Evolutionary conservation across 2,329 filamentous ascomycete genomes (phyloP), one percentile per base, ranked within the genome.

Genomic region (Volutella citrinella): DNA sequence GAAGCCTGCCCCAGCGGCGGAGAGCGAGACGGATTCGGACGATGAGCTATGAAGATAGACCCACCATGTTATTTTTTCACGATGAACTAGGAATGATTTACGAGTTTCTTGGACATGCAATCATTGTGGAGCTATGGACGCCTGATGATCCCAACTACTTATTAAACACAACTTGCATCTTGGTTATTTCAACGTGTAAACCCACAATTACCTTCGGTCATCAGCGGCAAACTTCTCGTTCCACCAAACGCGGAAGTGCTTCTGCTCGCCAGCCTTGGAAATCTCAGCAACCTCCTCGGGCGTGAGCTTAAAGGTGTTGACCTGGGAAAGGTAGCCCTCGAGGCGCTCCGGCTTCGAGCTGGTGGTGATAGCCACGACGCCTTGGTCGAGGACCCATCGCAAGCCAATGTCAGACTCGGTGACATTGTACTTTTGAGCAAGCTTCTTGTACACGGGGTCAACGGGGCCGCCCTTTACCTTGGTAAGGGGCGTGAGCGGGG

Each of bases 211-310:
- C 6, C 55, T 52, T 28, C 49, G 49, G 48, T 84, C 80, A 38
- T 76, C 66, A 3, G 57, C 56, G 9, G 56, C 68, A 55, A 78
- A 81, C 38, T 65, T 66, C 12, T 70, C 45, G 3, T 43, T 61
- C 76, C 77, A 84, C 54, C 78, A 84, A 0, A 61, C 72, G 19
- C 80, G 69, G 49, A 64, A 78, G 55, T 84, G 76, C 61, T 80
- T 81, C 64, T 78, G 53, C 45, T 64, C 64, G 2, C 82, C 82
- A 21, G 70, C 49, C 46, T 72, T 65, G 1, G 67, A 54, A 41
- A 85, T 78, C 32, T 73, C 68, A 27, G 69, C 57, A 10, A 84
- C 61, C 57, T 84, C 81, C 34, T 70, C 65, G 0, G 69, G 63
- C 10, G 76, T 78, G 43, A 85, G 62, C 63, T 77, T 75, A 51